Evolutionary conservation across 2,329 filamentous ascomycete species (phyloP), one percentile per base, ranked within the genome.

Genomic region (Fusarium sp.): DNA sequence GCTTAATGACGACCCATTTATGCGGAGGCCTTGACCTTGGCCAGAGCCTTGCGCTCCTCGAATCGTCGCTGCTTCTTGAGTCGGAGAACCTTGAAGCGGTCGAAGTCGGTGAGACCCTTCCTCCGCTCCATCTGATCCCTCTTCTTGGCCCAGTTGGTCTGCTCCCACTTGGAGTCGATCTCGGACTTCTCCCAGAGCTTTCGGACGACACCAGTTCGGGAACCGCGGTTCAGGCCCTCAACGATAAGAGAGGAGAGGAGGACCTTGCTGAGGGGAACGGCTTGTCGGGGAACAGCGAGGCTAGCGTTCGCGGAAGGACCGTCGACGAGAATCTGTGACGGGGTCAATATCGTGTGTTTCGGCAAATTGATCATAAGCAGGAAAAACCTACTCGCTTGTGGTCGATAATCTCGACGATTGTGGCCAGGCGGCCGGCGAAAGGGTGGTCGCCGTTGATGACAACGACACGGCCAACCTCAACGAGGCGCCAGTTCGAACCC

Each of bases 41-140:
- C 93, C 83, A 97, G 89, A 81, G 93, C 92, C 92, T 98, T 98
- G 87, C 92, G 92, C 86, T 97, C 92, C 90, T 98, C 95, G 88
- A 97, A 98, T 84, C 95, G 93, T 85, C 95, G 93, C 92, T 98
- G 95, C 92, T 99, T 99, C 92, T 95, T 97, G 87, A 98, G 89
- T 86, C 95, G 92, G 91, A 98, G 89, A 81, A 98, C 96, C 93
- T 99, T 98, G 94, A 98, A 99, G 85, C 96, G 92, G 89, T 99
- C 96, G 83, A 99, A 99, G 90, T 99, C 96, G 86, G 92, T 97
- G 78, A 99, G 89, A 81, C 90, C 90, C 88, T 92, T 92, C 89
- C 96, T 93, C 88, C 93, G 92, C 85, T 93, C 89, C 80, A 90
- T 89, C 87, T 93, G 92, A 78, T 91, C 90, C 83, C 93, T 91